Evolutionary conservation across 176 grass and related monocot species (phyloP).

Genomic region (Carex scoparia): DNA sequence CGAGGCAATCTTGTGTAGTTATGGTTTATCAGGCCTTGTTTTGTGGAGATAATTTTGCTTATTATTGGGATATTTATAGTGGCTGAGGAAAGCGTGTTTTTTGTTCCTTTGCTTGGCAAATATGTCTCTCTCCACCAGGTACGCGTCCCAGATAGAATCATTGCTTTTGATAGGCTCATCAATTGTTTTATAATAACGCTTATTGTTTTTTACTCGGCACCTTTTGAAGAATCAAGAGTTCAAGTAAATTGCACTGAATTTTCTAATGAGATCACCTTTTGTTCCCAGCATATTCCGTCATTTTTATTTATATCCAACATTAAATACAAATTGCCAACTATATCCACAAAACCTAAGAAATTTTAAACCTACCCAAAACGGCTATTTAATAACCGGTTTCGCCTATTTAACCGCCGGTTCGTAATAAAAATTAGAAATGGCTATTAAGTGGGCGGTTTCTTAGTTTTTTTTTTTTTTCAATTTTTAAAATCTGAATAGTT

Average conservation of each 20-base stretch:
- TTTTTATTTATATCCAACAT: no score
- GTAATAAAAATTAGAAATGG: no score
- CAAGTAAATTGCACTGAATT: not conserved
- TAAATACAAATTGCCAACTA: no score
- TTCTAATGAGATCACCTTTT: not conserved
- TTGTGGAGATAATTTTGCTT: not conserved
- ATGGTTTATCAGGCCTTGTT: not conserved
- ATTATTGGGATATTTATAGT: constrained; percentile 5
- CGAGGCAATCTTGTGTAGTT: not conserved
- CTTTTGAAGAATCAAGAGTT: not conserved
- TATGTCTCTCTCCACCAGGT: constrained; percentile 3
- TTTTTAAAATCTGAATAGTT: no score
- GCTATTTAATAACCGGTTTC: no score
- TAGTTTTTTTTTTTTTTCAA: no score
- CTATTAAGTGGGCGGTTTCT: no score
- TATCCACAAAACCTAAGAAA: no score
- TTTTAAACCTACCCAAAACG: no score
- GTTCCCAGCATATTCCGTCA: not conserved
- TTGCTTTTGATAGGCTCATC: not conserved
- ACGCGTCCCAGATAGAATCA: not conserved
- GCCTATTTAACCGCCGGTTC: no score
- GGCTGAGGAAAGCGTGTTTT: constrained; percentile 4
- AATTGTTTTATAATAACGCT: not conserved
- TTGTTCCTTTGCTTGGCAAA: not conserved
- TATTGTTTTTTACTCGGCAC: not conserved